Base-by-base conservation (phyloP, 2,329 filamentous ascomycete genomes). In the Eurotiales sp. region DNA sequence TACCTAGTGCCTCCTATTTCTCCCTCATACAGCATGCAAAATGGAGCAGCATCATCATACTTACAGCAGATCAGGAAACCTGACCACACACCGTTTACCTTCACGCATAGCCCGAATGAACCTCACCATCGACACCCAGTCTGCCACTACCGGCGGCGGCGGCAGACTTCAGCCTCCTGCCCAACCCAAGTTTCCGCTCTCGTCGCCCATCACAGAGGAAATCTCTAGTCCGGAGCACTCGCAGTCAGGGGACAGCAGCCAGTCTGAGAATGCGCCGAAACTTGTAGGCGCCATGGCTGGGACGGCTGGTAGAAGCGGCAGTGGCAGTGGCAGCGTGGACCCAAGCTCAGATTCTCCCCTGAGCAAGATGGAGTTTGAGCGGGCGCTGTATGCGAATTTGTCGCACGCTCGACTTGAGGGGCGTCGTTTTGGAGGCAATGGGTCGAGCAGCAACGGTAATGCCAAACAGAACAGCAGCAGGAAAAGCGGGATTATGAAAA, bases 191-290 rank as follows among this genome's bases (percentile, higher is more conserved):
- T 73, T 74, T 42, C 72, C 72, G 11, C 57, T 74, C 15, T 72
- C 71, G 1, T 74, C 72, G 10, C 72, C 72, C 1, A 74, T 74
- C 51, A 67, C 56, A 17, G 72, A 73, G 47, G 72, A 74, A 52
- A 59, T 72, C 30, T 54, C 63, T 3, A 72, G 68, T 45, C 71
- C 71, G 0, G 66, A 63, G 7, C 63, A 62, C 15, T 70, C 68
- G 2, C 64, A 63, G 11, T 64, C 68, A 44, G 63, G 64, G 6
- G 55, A 57, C 44, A 60, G 63, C 17, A 39, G 63, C 10, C 22
- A 22, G 7, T n/a, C n/a, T n/a, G 37, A 27, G 5, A 37, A 23
- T 25, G 15, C 22, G n/a, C 36, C 52, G 2, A 54, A 36, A 41
- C 27, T 54, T 8, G 59, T 53, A 3, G 46, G 46, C 2, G 11